These are phyloP conservation scores for Arthroderma uncinatum DNA, from an alignment of 2,329 filamentous ascomycete species.

Conservation along the genomic window DNA sequence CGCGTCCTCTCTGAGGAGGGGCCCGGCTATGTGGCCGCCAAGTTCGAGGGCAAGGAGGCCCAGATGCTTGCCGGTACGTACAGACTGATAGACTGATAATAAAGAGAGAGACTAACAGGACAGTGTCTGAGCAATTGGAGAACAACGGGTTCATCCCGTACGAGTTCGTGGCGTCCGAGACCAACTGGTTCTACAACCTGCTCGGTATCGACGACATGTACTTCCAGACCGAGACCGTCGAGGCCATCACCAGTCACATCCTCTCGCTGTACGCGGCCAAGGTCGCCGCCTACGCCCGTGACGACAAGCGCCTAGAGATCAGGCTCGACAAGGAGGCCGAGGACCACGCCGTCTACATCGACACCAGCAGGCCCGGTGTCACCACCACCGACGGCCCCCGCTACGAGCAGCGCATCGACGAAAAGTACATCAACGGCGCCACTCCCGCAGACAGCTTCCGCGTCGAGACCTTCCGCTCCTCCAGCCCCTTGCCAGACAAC, in stretches of 20 bases:
- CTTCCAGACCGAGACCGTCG: constrained; percentile 78
- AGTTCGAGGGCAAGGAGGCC: constrained; percentile 81
- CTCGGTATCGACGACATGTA: constrained; percentile 98
- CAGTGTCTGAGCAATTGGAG: constrained; percentile 70
- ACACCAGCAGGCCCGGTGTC: constrained; percentile 83
- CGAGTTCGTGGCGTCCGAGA: constrained; percentile 71
- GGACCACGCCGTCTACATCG: constrained; percentile 97
- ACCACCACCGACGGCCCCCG: constrained; percentile 66
- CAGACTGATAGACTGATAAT: too few species aligned
- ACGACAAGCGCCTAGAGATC: constrained; percentile 91
- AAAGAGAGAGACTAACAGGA: constrained; percentile 4
- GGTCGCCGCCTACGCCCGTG: constrained; percentile 80
- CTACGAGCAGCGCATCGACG: constrained; percentile 87
- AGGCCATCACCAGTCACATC: constrained; percentile 85
- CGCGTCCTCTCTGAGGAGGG: constrained; percentile 76
- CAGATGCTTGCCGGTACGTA: constrained; percentile 70
- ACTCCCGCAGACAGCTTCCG: constrained; percentile 66
- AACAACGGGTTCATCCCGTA: constrained; percentile 77
- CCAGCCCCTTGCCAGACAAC: constrained; percentile 61
- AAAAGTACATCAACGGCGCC: constrained; percentile 83
- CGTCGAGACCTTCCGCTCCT: constrained; percentile 93
- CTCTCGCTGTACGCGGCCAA: constrained; percentile 95
- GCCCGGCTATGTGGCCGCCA: constrained; percentile 86
- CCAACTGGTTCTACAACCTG: constrained; percentile 94
- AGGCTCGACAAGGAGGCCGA: constrained; percentile 86